Evolutionary conservation across 2,329 filamentous ascomycete species (phyloP).

Genomic region (Penicillium brasilianum): DNA sequence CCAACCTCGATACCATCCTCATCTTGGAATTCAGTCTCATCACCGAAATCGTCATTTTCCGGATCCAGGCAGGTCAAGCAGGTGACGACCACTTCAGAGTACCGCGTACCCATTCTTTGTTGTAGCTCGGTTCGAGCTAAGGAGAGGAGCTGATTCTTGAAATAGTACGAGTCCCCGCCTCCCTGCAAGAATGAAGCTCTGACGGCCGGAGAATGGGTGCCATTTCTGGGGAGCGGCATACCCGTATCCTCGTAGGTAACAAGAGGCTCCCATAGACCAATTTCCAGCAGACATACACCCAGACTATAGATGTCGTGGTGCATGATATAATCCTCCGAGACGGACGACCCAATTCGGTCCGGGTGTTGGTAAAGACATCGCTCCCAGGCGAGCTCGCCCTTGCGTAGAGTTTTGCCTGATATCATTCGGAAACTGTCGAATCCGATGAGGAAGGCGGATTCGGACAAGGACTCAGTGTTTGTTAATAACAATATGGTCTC

Average conservation of each 20-base stretch:
- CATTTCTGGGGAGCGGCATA: not conserved
- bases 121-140: not conserved
- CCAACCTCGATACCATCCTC: constrained; percentile 16
- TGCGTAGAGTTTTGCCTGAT: constrained; percentile 35
- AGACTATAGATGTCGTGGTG: constrained; percentile 18
- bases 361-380: constrained; percentile 56
- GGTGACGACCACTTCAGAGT: constrained; percentile 10
- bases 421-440: constrained; percentile 50
- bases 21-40: constrained; percentile 10
- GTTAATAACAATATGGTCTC: constrained; percentile 36
- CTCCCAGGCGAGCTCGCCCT: constrained; percentile 45
- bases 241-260: constrained; percentile 3
- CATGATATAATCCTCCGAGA: constrained; percentile 11
- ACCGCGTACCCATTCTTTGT: constrained; percentile 5
- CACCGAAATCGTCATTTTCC: constrained; percentile 5
- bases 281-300: constrained; percentile 13
- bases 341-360: constrained; percentile 29
- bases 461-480: not conserved
- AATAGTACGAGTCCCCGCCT: not conserved
- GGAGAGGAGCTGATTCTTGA: not conserved
- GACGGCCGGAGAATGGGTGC: not conserved
- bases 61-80: constrained; percentile 10
- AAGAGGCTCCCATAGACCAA: constrained; percentile 16
- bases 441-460: constrained; percentile 47
- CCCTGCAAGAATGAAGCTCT: not conserved